phyloP scores from a whole-genome alignment of 306 rosid species.

The Lathyrus sativus region DNA sequence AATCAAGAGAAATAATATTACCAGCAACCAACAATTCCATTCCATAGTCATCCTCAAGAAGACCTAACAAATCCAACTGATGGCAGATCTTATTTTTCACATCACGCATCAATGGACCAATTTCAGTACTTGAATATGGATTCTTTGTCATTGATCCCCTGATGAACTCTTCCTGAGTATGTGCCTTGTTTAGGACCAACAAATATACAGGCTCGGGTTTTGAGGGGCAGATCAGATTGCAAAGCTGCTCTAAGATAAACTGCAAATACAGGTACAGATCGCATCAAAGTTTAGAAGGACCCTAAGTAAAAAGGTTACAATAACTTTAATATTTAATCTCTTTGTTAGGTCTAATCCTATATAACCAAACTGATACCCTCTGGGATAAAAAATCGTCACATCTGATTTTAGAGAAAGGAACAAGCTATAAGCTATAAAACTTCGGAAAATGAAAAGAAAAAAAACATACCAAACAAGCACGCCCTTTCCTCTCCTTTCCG shows the following conservation, averaged over 20 bases:
- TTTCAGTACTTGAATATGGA: conserved; percentile 95
- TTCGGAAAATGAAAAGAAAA: conserved; percentile 17
- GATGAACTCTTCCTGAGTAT: conserved; percentile 96
- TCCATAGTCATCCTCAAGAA: conserved; percentile 94
- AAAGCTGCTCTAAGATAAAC: conserved; percentile 99
- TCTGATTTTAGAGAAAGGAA: background rate
- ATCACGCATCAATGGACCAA: conserved; percentile 99
- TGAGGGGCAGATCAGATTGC: conserved; percentile 95
- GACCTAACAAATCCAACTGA: conserved; percentile 85
- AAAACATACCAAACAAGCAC: conserved; percentile 81
- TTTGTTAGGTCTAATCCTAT: no score
- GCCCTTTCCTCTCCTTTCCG: conserved; percentile 84
- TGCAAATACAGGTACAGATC: conserved; percentile 51
- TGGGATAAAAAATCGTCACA: conserved; percentile 1
- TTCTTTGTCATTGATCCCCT: conserved; percentile 99
- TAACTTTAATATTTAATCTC: conserved; percentile 23
- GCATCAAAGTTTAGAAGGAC: conserved; percentile 29
- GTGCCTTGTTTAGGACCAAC: conserved; percentile 95
- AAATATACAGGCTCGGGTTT: conserved; percentile 94
- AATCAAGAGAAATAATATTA: conserved; percentile 96
- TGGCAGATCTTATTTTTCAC: conserved; percentile 97
- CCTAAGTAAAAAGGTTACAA: background rate
- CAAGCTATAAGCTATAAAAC: conserved; percentile 21
- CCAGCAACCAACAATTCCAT: conserved; percentile 99
- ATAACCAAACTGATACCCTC: no score